Evolutionary conservation across 768 basidiomycete genomes (phyloP).

Genomic region (Lentinula boryana): DNA sequence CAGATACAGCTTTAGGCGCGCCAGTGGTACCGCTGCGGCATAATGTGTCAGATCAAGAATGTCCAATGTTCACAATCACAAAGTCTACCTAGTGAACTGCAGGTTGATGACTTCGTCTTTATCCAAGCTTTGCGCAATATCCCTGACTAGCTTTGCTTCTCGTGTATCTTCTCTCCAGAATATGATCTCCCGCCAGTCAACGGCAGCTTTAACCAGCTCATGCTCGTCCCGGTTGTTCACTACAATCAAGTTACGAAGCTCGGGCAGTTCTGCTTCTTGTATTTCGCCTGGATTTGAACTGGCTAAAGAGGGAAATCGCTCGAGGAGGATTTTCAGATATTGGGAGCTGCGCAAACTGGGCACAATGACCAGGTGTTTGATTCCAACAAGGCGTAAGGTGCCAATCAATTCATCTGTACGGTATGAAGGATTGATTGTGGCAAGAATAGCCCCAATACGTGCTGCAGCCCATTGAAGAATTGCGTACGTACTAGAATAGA

Average conservation of each 20-base stretch:
- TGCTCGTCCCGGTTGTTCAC: conserved; percentile 51
- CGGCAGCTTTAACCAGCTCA: conserved; percentile 42
- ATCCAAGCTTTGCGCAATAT: conserved; percentile 32
- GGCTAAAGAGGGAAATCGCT: conserved; percentile 51
- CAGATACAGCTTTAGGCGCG: conserved; percentile 77
- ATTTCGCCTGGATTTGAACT: conserved; percentile 47
- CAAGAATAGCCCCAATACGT: conserved; percentile 76
- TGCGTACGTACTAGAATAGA: conserved; percentile 57
- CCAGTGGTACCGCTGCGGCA: conserved; percentile 70
- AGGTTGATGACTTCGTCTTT: conserved; percentile 75
- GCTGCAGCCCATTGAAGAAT: conserved; percentile 83
- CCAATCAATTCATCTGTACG: conserved; percentile 57
- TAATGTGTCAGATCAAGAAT: background rate
- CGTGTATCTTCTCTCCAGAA: conserved; percentile 55
- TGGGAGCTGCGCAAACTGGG: conserved; percentile 61
- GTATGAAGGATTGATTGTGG: conserved; percentile 82
- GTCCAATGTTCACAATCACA: background rate
- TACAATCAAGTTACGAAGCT: conserved; percentile 57
- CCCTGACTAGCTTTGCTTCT: conserved; percentile 37
- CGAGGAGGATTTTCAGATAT: conserved; percentile 55
- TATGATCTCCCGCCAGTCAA: conserved; percentile 70
- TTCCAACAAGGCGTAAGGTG: conserved; percentile 57
- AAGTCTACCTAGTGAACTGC: conserved; percentile 73
- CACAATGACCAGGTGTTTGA: conserved; percentile 66
- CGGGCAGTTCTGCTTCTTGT: conserved; percentile 51